These are phyloP conservation scores for Plasmodium adleri DNA, from an alignment of 169 alveolate species.

Conservation along the genomic window DNA sequence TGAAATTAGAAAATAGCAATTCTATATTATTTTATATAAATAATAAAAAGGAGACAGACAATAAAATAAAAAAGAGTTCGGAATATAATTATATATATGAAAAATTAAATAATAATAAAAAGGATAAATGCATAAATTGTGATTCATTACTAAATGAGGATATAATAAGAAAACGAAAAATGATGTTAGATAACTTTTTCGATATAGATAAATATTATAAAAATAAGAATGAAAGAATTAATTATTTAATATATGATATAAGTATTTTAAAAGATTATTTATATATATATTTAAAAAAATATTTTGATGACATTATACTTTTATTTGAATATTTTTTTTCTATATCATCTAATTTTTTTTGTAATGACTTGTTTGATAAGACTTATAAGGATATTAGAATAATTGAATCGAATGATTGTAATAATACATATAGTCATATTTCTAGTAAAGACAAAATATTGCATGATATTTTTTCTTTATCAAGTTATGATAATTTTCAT, in stretches of 20 bases:
- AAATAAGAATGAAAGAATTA: slow-evolving; percentile 10
- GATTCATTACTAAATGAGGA: not conserved
- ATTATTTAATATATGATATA: slow-evolving; percentile 49
- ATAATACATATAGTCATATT: not conserved
- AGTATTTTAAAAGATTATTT: slow-evolving; percentile 70
- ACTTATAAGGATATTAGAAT: not conserved
- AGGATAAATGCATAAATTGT: slow-evolving; percentile 8
- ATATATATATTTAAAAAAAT: slow-evolving; percentile 48
- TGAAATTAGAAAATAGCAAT: not conserved
- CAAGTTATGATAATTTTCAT: slow-evolving; percentile 35
- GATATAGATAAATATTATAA: slow-evolving; percentile 38
- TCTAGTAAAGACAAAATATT: slow-evolving; percentile 18
- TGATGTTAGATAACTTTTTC: not conserved
- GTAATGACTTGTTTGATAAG: not conserved
- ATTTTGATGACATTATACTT: slow-evolving; percentile 53
- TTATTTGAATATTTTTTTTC: slow-evolving; percentile 54
- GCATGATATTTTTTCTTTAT: slow-evolving; percentile 11
- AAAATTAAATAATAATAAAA: not conserved
- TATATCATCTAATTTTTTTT: not conserved
- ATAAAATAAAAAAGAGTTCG: not conserved
- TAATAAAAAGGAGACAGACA: not conserved
- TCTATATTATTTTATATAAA: not conserved
- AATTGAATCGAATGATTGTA: not conserved
- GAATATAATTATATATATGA: not conserved
- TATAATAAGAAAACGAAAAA: slow-evolving; percentile 22